These are phyloP conservation scores for Pleurotus eryngii DNA, from an alignment of 768 basidiomycete genomes.

Conservation along the genomic window DNA sequence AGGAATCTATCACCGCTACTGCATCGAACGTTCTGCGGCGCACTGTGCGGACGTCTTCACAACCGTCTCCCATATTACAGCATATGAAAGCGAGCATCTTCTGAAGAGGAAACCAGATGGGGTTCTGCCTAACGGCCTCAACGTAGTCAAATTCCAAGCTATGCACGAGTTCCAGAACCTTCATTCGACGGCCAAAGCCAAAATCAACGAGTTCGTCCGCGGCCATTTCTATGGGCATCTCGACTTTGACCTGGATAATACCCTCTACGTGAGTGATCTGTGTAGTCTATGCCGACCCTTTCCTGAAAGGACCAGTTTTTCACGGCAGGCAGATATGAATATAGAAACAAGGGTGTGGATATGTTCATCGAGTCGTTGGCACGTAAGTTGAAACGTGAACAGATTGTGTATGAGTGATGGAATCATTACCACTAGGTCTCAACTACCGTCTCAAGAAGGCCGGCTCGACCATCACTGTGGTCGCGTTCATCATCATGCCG, in stretches of 20 bases:
- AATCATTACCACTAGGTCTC: constrained; percentile 27
- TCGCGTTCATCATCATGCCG: constrained; percentile 99
- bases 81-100: constrained; percentile 94
- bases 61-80: constrained; percentile 96
- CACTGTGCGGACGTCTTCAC: constrained; percentile 99
- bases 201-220: constrained; percentile 96
- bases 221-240: constrained; percentile 99
- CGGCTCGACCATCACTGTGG: constrained; percentile 77
- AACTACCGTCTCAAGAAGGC: constrained; percentile 52
- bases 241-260: constrained; percentile 93
- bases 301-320: constrained; percentile 64
- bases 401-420: too few species aligned
- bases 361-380: constrained; percentile 99
- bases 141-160: constrained; percentile 98
- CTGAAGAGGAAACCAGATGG: constrained; percentile 98
- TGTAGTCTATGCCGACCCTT: constrained; percentile 4
- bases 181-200: constrained; percentile 90
- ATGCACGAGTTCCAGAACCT: constrained; percentile 99
- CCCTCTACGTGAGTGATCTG: constrained; percentile 62
- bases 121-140: constrained; percentile 94
- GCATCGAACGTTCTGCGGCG: constrained; percentile 91
- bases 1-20: constrained; percentile 97
- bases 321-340: constrained; percentile 99
- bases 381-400: constrained; percentile 40
- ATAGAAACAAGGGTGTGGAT: constrained; percentile 98